Base-by-base conservation (phyloP, 2,329 filamentous ascomycete species). In the Verticillium alfalfae region DNA sequence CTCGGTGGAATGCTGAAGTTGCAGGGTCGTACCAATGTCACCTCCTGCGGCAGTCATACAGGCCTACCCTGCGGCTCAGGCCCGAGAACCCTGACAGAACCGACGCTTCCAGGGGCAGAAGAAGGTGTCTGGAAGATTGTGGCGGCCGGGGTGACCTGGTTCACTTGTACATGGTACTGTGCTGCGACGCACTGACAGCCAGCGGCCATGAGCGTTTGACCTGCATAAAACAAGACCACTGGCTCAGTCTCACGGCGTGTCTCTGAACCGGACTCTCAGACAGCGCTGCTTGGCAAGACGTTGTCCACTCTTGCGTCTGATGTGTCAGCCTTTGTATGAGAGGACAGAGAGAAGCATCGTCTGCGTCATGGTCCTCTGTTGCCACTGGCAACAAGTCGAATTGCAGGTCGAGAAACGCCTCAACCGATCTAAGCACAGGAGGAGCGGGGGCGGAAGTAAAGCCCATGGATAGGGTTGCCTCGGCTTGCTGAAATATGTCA, bases 51-150 rank as follows among this genome's bases (percentile, higher is more conserved):
- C 45, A 65, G 58, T 62, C 59, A 60, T 18, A n/a, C 45, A 52
- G 45, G 45, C 4, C 45, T 18, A 52, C 45, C 45, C 45, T 52
- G 45, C 45, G 45, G 6, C 18, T 52, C 8, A 52, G 6, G 39
- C 52, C 60, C 45, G 41, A 57, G 60, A 60, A 59, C 60, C 59
- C 61, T 61, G 59, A 59, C 61, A 59, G 31, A 31, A 26, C 55
- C 31, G 57, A 45, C 61, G 39, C 49, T 57, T 57, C 59, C 18
- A 52, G 18, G 45, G 45, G 45, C 9, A n/a, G 45, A 52, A 49
- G 57, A 58, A 58, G 22, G 34, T 58, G 57, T 49, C 57, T 64
- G 54, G 62, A 64, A 65, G 60, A 65, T 62, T 65, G 59, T 60
- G 59, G 37, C 60, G 57, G 57, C 64, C 38, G 41, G 64, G 64